Conservation (phyloP, 1,139 yeast genomes). For the Yamadazyma oceani region DNA sequence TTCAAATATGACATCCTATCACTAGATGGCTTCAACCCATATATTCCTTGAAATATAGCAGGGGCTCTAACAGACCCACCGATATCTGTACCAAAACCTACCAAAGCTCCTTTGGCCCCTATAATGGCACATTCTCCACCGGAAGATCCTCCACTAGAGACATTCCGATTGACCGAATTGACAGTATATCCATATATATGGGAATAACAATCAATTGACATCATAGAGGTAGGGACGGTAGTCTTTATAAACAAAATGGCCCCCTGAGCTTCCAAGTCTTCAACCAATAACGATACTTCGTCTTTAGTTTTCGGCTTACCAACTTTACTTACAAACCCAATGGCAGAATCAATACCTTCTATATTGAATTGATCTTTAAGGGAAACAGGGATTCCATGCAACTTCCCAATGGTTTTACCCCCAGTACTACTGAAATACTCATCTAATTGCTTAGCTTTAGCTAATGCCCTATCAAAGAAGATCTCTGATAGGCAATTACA, state of each 20-base stretch:
- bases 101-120: conserved; percentile 57
- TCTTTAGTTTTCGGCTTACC: conserved; percentile 18
- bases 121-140: conserved; percentile 73
- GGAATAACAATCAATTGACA: conserved; percentile 43
- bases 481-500: conserved; percentile 35
- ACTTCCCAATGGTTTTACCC: conserved; percentile 26
- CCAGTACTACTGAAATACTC: conserved; percentile 21
- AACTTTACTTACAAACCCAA: conserved; percentile 42
- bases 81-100: conserved; percentile 73
- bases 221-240: conserved; percentile 42
- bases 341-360: conserved; percentile 44
- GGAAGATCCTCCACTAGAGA: conserved; percentile 59
- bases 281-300: conserved; percentile 20
- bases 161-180: conserved; percentile 36
- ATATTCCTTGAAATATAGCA: conserved; percentile 64
- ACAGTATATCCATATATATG: conserved; percentile 35
- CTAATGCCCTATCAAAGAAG: conserved; percentile 30
- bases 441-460: conserved; percentile 27
- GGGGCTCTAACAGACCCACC: conserved; percentile 77
- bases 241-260: conserved; percentile 57
- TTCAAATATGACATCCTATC: conserved; percentile 54
- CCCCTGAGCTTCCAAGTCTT: conserved; percentile 56
- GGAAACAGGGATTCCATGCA: conserved; percentile 38
- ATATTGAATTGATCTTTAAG: conserved; percentile 32
- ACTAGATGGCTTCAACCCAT: conserved; percentile 65